These are phyloP conservation scores for Gentiana dahurica DNA, from an alignment of 257 asterid genomes.

Conservation along the genomic window DNA sequence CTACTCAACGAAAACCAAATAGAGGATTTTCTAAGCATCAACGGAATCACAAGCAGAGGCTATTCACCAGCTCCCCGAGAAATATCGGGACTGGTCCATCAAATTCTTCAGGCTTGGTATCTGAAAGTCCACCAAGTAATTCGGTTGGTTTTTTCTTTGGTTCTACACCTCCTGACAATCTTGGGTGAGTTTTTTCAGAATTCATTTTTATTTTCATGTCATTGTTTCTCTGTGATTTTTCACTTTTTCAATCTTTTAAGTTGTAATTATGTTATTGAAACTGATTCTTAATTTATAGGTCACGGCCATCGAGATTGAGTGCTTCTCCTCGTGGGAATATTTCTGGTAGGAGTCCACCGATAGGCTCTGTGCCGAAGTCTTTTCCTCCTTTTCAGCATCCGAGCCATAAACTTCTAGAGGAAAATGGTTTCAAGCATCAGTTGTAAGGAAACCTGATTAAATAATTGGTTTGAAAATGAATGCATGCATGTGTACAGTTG, in stretches of 20 bases:
- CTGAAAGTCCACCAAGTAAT: conserved; percentile 76
- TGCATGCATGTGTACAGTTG: background rate
- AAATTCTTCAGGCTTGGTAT: conserved; percentile 29
- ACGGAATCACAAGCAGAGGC: conserved; percentile 44
- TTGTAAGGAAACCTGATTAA: conserved; percentile 34
- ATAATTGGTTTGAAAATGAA: background rate
- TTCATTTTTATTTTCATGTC: background rate
- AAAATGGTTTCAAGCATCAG: conserved; percentile 92
- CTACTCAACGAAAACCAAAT: conserved; percentile 43
- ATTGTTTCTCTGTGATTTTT: conserved; percentile 1
- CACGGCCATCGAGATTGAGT: conserved; percentile 58
- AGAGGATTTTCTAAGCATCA: conserved; percentile 59
- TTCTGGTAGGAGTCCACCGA: conserved; percentile 65
- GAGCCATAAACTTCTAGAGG: conserved; percentile 81
- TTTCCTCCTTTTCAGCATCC: conserved; percentile 87
- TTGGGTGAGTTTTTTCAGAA: conserved; percentile 39
- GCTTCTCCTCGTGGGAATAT: conserved; percentile 62
- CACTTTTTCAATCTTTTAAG: background rate
- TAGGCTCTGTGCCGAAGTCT: conserved; percentile 74
- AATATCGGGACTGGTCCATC: conserved; percentile 37
- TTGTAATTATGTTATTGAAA: conserved; percentile 6
- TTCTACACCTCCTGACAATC: conserved; percentile 76
- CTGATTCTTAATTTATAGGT: conserved; percentile 27
- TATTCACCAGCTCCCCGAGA: conserved; percentile 40
- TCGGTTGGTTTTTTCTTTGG: conserved; percentile 92